A percentile compares a stretch with the other conserved stretches of the same genome.
Evolutionary conservation across 495 filamentous ascomycete species (phyloP).

Genomic region (Apiosordaria backusii): DNA sequence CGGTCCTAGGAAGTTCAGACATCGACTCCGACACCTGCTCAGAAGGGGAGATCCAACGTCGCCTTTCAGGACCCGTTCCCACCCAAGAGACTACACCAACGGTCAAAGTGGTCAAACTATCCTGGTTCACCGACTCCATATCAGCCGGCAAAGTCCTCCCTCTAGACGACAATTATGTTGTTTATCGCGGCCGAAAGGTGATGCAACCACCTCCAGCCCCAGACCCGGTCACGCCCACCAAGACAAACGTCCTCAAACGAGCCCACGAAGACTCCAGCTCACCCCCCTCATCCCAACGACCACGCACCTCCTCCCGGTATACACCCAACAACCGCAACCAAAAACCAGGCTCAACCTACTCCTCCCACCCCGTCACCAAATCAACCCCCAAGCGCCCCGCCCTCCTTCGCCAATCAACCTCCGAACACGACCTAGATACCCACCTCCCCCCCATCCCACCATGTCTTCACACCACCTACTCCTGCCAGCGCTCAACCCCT

Average conservation of each 20-base stretch:
- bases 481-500: constrained; percentile 78
- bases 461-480: constrained; percentile 69
- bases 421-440: constrained; percentile 58
- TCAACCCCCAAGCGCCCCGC: constrained; percentile 19
- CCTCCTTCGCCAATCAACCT: constrained; percentile 59
- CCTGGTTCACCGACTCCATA: constrained; percentile 70
- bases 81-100: constrained; percentile 23
- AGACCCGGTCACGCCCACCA: neutral
- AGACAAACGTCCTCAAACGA: constrained; percentile 29
- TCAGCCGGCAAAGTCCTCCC: constrained; percentile 51
- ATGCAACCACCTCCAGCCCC: constrained; percentile 16
- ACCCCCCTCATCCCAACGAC: neutral
- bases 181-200: constrained; percentile 59
- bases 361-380: constrained; percentile 9
- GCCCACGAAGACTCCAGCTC: constrained; percentile 28
- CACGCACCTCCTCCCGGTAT: neutral
- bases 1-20: constrained; percentile 21
- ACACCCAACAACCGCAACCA: too few species aligned
- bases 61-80: neutral
- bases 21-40: constrained; percentile 40
- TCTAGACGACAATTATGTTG: constrained; percentile 51
- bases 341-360: constrained; percentile 3
- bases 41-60: constrained; percentile 24
- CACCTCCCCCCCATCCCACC: constrained; percentile 59
- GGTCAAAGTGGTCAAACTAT: constrained; percentile 67